A percentile compares a stretch with the other conserved stretches of the same genome.
phyloP scores from a whole-genome alignment of 108 stramenopile genomes.

The Stephanodiscus minutulus region DNA sequence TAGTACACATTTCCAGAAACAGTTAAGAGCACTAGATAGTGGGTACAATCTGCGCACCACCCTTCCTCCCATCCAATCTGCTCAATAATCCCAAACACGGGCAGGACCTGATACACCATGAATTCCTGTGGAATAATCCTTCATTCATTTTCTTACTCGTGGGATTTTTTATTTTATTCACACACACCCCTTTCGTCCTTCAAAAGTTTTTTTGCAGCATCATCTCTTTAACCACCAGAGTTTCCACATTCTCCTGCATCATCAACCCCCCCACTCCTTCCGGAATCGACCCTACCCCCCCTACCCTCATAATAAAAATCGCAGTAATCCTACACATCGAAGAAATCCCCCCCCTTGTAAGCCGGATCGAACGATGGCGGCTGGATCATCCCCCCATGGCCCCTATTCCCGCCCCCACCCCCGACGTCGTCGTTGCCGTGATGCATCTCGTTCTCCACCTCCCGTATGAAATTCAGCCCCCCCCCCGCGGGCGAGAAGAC shows the following conservation, averaged over 20 bases:
- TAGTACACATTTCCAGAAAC: not conserved
- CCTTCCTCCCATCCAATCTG: not conserved
- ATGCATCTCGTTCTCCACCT: slow-evolving; percentile 85
- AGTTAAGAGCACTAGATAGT: not conserved
- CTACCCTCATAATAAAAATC: not conserved
- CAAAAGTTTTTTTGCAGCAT: not conserved
- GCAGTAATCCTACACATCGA: slow-evolving; percentile 32
- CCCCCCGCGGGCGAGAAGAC: slow-evolving; percentile 83
- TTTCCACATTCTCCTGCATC: not conserved
- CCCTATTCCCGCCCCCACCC: slow-evolving; percentile 17
- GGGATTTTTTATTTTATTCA: not conserved
- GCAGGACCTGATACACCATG: not conserved
- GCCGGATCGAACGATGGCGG: slow-evolving; percentile 45
- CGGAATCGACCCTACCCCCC: not conserved
- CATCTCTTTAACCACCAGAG: not conserved
- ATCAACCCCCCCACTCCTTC: not conserved
- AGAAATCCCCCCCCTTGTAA: slow-evolving; percentile 26
- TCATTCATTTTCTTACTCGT: not conserved
- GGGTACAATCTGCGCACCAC: not conserved
- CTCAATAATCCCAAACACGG: not conserved
- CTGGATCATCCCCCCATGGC: slow-evolving; percentile 40
- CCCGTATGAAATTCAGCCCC: slow-evolving; percentile 74
- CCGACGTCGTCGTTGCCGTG: slow-evolving; percentile 10
- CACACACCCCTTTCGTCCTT: not conserved
- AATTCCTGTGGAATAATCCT: not conserved